These are phyloP conservation scores for Alloteropsis semialata DNA, from an alignment of 176 grass and related monocot species.

Conservation along the genomic window DNA sequence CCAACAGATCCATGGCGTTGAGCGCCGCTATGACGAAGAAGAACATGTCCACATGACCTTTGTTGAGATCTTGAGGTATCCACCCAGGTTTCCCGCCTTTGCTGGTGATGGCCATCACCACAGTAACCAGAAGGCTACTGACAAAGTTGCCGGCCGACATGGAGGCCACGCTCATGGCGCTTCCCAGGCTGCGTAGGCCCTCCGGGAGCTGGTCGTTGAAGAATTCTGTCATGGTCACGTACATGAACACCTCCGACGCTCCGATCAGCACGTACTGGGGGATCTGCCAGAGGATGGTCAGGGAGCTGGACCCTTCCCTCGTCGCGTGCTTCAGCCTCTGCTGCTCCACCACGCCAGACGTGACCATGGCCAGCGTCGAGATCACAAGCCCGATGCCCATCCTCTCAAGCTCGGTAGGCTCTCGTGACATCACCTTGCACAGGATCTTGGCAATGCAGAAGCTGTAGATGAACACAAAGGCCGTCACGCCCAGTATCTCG, in stretches of 20 bases:
- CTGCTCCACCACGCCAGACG: constrained; percentile 39
- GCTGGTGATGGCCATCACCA: constrained; percentile 32
- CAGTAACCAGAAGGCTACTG: constrained; percentile 43
- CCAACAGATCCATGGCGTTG: constrained; percentile 29
- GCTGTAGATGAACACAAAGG: constrained; percentile 46
- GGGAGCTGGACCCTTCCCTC: not conserved
- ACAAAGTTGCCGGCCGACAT: constrained; percentile 61
- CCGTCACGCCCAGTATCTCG: constrained; percentile 46
- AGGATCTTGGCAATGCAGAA: constrained; percentile 20
- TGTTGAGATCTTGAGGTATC: constrained; percentile 70
- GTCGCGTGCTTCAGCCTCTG: constrained; percentile 30
- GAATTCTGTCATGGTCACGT: constrained; percentile 72
- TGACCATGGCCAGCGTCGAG: constrained; percentile 38
- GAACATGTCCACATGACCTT: constrained; percentile 62
- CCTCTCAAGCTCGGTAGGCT: constrained; percentile 53
- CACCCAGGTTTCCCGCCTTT: constrained; percentile 35
- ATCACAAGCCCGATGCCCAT: constrained; percentile 53
- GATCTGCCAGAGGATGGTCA: constrained; percentile 67
- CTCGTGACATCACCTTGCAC: constrained; percentile 3
- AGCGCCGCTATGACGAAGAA: constrained; percentile 60
- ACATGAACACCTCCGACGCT: constrained; percentile 74
- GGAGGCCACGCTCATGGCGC: constrained; percentile 59
- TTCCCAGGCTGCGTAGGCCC: constrained; percentile 58
- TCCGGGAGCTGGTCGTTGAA: constrained; percentile 74
- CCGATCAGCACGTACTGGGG: constrained; percentile 72